Base-by-base conservation (phyloP, 352 stramenopile genomes). In the Pythium phragmitis region DNA sequence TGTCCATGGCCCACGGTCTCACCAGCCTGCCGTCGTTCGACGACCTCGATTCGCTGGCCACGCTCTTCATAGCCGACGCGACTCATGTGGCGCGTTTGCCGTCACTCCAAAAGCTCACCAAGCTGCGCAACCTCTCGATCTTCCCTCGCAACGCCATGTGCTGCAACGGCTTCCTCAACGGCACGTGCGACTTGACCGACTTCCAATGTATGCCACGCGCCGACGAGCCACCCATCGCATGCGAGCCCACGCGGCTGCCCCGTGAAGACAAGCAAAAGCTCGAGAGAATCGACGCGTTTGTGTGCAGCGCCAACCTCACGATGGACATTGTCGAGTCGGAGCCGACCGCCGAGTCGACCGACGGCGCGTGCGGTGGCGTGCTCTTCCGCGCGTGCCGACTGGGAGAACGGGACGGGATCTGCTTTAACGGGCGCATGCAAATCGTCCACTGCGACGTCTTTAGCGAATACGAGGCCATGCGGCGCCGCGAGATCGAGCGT, bases 111-210 rank as follows among this genome's bases (percentile, higher is more conserved):
- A 11, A 34, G 2, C 60, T 73, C 16, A 41, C 26, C 9, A 12
- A 41, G 2, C 61, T 73, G 21, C 43, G 55, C 2, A 47, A 3
- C 3, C 61, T 73, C 21, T 43, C 57, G 28, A 28, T 69, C 28
- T 42, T 46, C 14, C 21, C 30, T 7, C 49, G 60, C 11, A 66
- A 63, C 17, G 37, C 67, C n/a, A 39, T 69, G 45, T 73, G 67
- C 52, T 73, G 67, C 57, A 73, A 73, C 34, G 66, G 66, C 19
- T 72, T 65, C 28, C 26, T 72, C 47, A 54, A 33, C 5, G 66
- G 50, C 30, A 41, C 11, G 23, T 72, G 66, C 41, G 65, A 72
- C 37, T 45, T 72, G 3, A 46, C 41, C 26, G 37, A 39, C 16
- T 71, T 57, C 46, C 30, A 49, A 7, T 71, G 65, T 19, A 19